phyloP scores from a whole-genome alignment of 345 rosid genomes.

The Capsella bursapastoris region DNA sequence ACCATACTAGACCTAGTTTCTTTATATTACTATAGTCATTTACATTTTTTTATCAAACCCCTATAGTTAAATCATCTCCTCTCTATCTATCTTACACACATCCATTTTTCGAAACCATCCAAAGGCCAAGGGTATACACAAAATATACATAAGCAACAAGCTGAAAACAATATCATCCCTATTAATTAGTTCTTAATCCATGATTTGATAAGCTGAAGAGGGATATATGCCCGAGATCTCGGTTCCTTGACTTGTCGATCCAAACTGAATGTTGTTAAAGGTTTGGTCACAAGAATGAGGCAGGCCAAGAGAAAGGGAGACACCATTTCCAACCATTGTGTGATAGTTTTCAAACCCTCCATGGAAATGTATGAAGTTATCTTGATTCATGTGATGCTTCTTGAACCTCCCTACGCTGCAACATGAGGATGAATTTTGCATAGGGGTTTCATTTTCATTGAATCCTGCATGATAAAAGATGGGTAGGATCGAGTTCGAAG shows the following conservation, averaged over 20 bases:
- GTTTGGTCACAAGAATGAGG: conserved; percentile 56
- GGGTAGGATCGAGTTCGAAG: conserved; percentile 15
- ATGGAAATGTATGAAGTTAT: conserved; percentile 52
- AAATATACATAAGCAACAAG: background rate
- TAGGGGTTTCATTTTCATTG: conserved; percentile 19
- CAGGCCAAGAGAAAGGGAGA: conserved; percentile 72
- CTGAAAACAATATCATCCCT: background rate
- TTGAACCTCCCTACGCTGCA: conserved; percentile 37
- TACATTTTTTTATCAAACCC: conserved; percentile 14
- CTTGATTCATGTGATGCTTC: conserved; percentile 44
- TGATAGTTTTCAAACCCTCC: conserved; percentile 49
- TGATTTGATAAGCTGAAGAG: conserved; percentile 24
- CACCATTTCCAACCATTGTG: conserved; percentile 49
- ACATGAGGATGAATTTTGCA: conserved; percentile 39
- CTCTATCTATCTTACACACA: background rate
- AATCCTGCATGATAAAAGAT: conserved; percentile 19
- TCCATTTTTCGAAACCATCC: background rate
- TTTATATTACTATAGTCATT: conserved; percentile 21
- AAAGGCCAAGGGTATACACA: conserved; percentile 13
- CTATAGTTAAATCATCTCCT: conserved; percentile 11
- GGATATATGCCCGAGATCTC: conserved; percentile 31
- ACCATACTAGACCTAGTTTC: conserved; percentile 1
- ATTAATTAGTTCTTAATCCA: conserved; percentile 24
- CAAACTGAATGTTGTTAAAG: conserved; percentile 35
- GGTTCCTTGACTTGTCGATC: conserved; percentile 25